Evolutionary conservation across 2,329 filamentous ascomycete species (phyloP).

Genomic region (Neofusicoccum cordaticola): DNA sequence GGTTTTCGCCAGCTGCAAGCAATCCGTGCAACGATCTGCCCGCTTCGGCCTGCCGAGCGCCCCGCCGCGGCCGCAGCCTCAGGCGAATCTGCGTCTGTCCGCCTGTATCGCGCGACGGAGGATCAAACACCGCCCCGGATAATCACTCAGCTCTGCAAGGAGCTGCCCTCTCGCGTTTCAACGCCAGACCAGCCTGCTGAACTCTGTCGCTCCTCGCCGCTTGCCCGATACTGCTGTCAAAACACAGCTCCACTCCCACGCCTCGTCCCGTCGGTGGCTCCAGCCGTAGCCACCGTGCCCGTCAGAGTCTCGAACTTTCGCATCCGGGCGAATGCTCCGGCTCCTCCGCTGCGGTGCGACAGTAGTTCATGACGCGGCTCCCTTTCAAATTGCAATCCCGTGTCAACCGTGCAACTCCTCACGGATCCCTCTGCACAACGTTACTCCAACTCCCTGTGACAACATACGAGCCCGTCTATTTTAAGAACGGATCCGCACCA

Average conservation of each 20-base stretch:
- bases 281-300: too few relatives aligned
- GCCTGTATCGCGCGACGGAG: background rate
- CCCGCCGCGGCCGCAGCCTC: background rate
- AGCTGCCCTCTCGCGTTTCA: background rate
- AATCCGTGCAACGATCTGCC: slow-evolving; percentile 12
- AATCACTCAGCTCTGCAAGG: slow-evolving; percentile 12
- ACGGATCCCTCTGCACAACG: background rate
- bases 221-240: too few relatives aligned
- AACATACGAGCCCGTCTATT: background rate
- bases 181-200: background rate
- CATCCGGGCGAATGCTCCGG: too few relatives aligned
- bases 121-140: slow-evolving; percentile 3
- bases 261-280: too few relatives aligned
- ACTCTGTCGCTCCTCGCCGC: background rate
- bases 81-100: background rate
- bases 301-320: too few relatives aligned
- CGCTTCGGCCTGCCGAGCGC: background rate
- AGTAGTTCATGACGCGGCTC: background rate
- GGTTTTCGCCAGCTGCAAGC: slow-evolving; percentile 8
- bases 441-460: background rate
- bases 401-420: background rate
- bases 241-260: background rate
- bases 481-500: background rate
- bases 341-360: too few relatives aligned
- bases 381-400: background rate